Base-by-base conservation (phyloP, 2,329 filamentous ascomycete species). In the Talaromyces sp. region DNA sequence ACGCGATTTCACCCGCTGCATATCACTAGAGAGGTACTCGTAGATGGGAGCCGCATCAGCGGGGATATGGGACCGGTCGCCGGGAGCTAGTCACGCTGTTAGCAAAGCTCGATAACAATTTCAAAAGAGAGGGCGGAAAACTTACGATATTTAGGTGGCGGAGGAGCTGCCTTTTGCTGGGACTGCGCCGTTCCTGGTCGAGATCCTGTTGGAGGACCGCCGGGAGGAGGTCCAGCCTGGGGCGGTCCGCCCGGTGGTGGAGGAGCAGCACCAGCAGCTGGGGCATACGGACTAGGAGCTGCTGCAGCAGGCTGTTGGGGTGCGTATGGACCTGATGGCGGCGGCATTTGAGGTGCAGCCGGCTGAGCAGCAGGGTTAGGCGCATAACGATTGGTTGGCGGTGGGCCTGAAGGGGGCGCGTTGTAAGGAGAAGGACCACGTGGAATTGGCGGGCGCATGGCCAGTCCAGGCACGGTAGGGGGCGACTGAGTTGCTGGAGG, bases 21-120 rank as follows among this genome's bases (percentile, higher is more conserved):
- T 92, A 67, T 97, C 93, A 32, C 84, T 83, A 58, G 81, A 88
- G 54, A 99, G 82, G 41, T 95, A 85, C 57, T 96, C 90, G 58
- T 90, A 92, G 66, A 99, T 82, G 55, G 85, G 87, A 71, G 88
- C 87, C 14, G 93, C 91, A 56, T 81, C 81, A 12, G 85, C 74
- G 0, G 93, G 90, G 61, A 99, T 96, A 74, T 97, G 92, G 21
- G 89, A 91, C 55, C 93, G 88, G 74, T 97, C 93, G 67, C 93
- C 93, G 48, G 90, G 76, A 62, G 83, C 81, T 73, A 57, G 29
- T 24, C 43, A 35, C 56, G 57, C 55, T 61, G 57, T 69, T 62
- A 68, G 63, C 41, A 57, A 51, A n/a, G 31, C 51, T 35, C 3
- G 32, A 14, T 43, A 4, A 32, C 10, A 19, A 17, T 35, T 24